Percentiles rank a stretch among this genome's conserved stretches.
phyloP scores from a whole-genome alignment of 352 stramenopile species.

The Pythium phragmiticola region DNA sequence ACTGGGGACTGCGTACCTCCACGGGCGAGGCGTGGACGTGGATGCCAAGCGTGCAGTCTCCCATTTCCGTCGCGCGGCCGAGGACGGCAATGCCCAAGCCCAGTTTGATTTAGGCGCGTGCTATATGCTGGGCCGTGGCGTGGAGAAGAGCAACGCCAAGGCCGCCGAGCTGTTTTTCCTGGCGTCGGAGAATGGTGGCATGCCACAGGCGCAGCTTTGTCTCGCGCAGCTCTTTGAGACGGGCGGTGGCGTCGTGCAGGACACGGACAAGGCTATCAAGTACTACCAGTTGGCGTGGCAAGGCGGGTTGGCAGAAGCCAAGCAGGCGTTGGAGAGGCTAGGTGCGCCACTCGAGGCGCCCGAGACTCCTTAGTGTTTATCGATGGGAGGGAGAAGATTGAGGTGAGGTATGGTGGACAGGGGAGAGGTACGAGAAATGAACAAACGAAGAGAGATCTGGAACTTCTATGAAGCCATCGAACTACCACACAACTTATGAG shows the following conservation, averaged over 20 bases:
- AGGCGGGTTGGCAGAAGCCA: conserved; percentile 52
- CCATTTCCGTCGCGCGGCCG: conserved; percentile 65
- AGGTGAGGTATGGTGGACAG: no score
- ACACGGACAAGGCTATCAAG: conserved; percentile 64
- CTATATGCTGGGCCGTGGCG: conserved; percentile 71
- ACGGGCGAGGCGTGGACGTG: conserved; percentile 34
- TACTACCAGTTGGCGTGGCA: conserved; percentile 75
- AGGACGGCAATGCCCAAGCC: conserved; percentile 51
- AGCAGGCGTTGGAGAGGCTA: conserved; percentile 48
- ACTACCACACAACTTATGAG: neutral
- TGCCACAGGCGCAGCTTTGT: conserved; percentile 71
- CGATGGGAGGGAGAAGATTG: no score
- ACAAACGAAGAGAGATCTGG: no score
- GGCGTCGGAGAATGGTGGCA: conserved; percentile 47
- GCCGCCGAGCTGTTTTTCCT: conserved; percentile 75
- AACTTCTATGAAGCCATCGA: no score
- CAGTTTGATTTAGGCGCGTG: conserved; percentile 84
- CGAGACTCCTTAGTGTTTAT: neutral
- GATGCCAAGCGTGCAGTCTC: conserved; percentile 38
- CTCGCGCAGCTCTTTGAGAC: conserved; percentile 75
- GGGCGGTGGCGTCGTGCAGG: conserved; percentile 43
- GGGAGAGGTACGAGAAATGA: no score
- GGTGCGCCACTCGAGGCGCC: conserved; percentile 37
- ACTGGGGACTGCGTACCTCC: conserved; percentile 56
- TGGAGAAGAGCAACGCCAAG: conserved; percentile 46